Evolutionary conservation across 2,329 filamentous ascomycete species (phyloP).

Genomic region (Ilyonectria destructans): DNA sequence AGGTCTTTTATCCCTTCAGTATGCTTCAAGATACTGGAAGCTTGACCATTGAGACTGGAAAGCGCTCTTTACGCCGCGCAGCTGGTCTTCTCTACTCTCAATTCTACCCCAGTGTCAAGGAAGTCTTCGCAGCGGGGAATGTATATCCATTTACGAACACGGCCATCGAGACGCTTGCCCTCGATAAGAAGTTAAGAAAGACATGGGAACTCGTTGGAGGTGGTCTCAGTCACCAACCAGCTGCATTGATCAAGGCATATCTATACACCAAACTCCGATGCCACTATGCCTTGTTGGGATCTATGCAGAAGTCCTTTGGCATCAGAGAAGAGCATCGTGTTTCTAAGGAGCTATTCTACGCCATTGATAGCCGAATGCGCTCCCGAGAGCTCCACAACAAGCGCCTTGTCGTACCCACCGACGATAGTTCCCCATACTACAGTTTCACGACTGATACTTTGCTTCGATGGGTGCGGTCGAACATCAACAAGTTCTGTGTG

Average conservation of each 20-base stretch:
- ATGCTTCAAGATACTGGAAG: too few species aligned
- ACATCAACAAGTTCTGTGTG: slow-evolving; percentile 10
- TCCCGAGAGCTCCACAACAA: not conserved
- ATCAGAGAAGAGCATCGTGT: slow-evolving; percentile 10
- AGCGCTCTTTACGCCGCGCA: too few species aligned
- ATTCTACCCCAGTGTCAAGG: too few species aligned
- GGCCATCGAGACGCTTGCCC: slow-evolving; percentile 13
- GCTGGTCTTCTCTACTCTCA: too few species aligned
- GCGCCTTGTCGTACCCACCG: not conserved
- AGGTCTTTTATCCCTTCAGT: too few species aligned
- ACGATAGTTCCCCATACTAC: slow-evolving; percentile 3
- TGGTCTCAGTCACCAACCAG: slow-evolving; percentile 4
- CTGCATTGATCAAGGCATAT: slow-evolving; percentile 14
- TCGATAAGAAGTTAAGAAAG: slow-evolving; percentile 9
- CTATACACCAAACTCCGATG: slow-evolving; percentile 2
- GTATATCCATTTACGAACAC: not conserved
- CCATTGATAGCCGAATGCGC: not conserved
- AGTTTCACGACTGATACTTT: slow-evolving; percentile 4
- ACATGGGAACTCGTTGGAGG: slow-evolving; percentile 5
- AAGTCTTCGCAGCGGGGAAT: too few species aligned
- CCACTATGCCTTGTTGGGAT: not conserved
- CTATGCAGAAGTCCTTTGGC: not conserved
- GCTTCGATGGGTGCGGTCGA: not conserved
- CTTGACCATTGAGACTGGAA: too few species aligned
- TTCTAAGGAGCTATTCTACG: slow-evolving; percentile 4